These are phyloP conservation scores for Lachnellula suecica DNA, from an alignment of 2,329 filamentous ascomycete genomes.

Conservation along the genomic window DNA sequence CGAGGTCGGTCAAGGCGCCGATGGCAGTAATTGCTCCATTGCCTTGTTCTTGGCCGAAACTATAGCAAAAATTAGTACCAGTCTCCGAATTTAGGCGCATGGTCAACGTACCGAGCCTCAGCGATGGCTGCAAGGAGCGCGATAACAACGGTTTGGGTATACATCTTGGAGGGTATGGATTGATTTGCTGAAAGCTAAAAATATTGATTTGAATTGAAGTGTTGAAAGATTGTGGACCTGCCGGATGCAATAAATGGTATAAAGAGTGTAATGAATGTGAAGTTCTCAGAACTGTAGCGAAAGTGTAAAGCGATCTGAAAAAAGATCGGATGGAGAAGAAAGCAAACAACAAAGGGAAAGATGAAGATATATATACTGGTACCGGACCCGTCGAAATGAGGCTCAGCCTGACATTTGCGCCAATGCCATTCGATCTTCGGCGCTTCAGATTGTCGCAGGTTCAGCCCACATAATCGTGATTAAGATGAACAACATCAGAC, in stretches of 20 bases:
- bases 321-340: slow-evolving; percentile 17
- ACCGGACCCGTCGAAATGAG: neutral
- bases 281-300: slow-evolving; percentile 34
- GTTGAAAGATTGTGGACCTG: slow-evolving; percentile 25
- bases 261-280: slow-evolving; percentile 26
- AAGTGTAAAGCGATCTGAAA: slow-evolving; percentile 19
- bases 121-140: slow-evolving; percentile 24
- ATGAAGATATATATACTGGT: slow-evolving; percentile 10
- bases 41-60: slow-evolving; percentile 63
- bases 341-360: slow-evolving; percentile 1
- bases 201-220: slow-evolving; percentile 10
- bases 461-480: slow-evolving; percentile 1
- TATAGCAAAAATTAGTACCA: slow-evolving; percentile 10
- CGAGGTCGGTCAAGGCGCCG: slow-evolving; percentile 51
- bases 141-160: slow-evolving; percentile 24
- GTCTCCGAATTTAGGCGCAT: neutral
- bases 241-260: slow-evolving; percentile 19
- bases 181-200: slow-evolving; percentile 8
- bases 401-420: neutral
- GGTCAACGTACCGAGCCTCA: slow-evolving; percentile 31
- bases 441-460: slow-evolving; percentile 1
- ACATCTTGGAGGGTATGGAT: slow-evolving; percentile 21
- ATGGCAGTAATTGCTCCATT: slow-evolving; percentile 52
- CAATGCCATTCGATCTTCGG: neutral
- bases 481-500: slow-evolving; percentile 10